These are phyloP conservation scores for Deuterostichococcus epilithicus DNA, from an alignment of 139 green algal genomes.

Conservation along the genomic window DNA sequence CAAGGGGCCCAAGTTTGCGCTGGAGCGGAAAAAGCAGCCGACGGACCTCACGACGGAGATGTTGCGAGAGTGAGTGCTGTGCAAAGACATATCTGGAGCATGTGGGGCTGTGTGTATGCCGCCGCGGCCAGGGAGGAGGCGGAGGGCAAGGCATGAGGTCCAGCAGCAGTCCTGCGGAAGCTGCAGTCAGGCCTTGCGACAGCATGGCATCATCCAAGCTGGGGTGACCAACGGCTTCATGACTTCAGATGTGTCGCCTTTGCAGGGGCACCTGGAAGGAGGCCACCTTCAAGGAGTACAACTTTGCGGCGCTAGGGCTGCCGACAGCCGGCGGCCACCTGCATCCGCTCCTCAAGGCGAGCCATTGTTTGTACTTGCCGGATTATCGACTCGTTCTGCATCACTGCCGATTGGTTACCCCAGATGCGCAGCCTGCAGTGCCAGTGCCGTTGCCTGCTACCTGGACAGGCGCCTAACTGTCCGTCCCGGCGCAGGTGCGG, in stretches of 20 bases:
- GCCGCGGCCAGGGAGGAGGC: too few relatives aligned
- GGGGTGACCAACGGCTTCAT: not conserved
- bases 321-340: constrained; percentile 71
- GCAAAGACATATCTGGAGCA: not conserved
- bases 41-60: constrained; percentile 96
- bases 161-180: not conserved
- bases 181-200: not conserved
- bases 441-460: too few relatives aligned
- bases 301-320: constrained; percentile 87
- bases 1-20: constrained; percentile 93
- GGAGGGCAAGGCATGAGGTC: too few relatives aligned
- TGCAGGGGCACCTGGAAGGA: constrained; percentile 80
- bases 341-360: constrained; percentile 96
- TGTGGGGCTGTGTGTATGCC: too few relatives aligned
- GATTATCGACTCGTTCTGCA: too few relatives aligned
- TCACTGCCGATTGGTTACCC: too few relatives aligned
- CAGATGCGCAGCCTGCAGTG: too few relatives aligned
- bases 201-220: not conserved
- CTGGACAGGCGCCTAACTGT: too few relatives aligned
- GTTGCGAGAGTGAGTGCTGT: constrained; percentile 67
- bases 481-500: too few relatives aligned
- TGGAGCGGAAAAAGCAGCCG: constrained; percentile 83
- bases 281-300: constrained; percentile 94
- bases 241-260: not conserved
- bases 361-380: not conserved